These are phyloP conservation scores for Plantago coronopus DNA, from an alignment of 305 asterid species.

Conservation along the genomic window DNA sequence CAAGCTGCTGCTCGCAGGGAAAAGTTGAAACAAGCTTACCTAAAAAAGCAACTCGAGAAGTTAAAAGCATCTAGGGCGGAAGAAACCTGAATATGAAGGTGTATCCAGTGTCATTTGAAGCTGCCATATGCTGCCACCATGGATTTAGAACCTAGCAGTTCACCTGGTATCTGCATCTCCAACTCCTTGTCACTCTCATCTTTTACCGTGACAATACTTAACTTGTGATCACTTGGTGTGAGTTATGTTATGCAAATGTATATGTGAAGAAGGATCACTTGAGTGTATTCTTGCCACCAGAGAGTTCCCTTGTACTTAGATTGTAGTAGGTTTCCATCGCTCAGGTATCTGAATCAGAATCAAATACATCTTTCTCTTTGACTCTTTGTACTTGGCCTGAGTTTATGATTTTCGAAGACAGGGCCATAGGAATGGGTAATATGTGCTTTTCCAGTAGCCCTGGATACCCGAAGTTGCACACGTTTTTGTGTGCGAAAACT, in stretches of 20 bases:
- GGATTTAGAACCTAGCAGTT: no score
- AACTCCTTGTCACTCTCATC: neutral
- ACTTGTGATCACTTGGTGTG: neutral
- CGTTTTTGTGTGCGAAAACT: no score
- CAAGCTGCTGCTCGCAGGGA: slow-evolving; percentile 75
- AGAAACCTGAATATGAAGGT: slow-evolving; percentile 35
- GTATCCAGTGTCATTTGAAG: neutral
- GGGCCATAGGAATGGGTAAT: no score
- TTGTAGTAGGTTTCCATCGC: neutral
- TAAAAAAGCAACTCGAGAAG: slow-evolving; percentile 76
- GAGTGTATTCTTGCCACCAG: neutral
- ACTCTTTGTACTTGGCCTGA: no score
- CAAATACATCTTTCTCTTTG: no score
- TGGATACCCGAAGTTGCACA: no score
- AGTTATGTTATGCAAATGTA: neutral
- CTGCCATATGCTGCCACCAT: neutral
- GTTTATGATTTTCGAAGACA: no score
- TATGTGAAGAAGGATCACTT: neutral
- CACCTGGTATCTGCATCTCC: neutral
- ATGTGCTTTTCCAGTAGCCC: no score
- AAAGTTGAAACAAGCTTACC: slow-evolving; percentile 85
- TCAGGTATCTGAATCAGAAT: neutral
- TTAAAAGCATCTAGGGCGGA: slow-evolving; percentile 68
- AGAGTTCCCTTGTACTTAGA: neutral
- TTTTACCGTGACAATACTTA: neutral